Conservation (phyloP, 2,329 filamentous ascomycete species). For the Sodiomyces alkalinus region DNA sequence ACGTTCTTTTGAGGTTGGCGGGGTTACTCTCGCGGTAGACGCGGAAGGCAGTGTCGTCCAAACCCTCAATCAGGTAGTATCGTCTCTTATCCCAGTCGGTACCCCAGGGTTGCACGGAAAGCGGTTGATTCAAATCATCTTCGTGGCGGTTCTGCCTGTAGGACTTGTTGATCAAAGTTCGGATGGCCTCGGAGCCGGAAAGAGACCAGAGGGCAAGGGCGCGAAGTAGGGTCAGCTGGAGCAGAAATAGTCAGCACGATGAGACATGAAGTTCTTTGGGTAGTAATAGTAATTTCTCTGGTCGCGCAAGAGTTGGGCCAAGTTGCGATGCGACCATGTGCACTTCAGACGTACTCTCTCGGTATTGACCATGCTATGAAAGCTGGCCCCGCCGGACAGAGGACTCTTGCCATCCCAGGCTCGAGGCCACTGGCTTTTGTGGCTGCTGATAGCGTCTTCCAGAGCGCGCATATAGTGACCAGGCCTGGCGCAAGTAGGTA, state of each 20-base stretch:
- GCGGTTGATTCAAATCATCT: slow-evolving; percentile 64
- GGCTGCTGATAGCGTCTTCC: slow-evolving; percentile 77
- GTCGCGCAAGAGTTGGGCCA: neutral
- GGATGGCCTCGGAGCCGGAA: slow-evolving; percentile 72
- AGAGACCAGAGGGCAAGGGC: slow-evolving; percentile 80
- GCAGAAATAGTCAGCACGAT: slow-evolving; percentile 3
- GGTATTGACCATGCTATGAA: slow-evolving; percentile 66
- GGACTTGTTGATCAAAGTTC: slow-evolving; percentile 65
- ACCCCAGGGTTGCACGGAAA: slow-evolving; percentile 85
- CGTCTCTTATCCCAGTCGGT: slow-evolving; percentile 78
- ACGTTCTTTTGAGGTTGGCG: slow-evolving; percentile 57
- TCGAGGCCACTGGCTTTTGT: slow-evolving; percentile 77
- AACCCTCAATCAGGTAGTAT: slow-evolving; percentile 87
- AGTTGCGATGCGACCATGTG: neutral
- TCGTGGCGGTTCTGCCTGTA: slow-evolving; percentile 83
- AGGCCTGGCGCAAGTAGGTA: slow-evolving; percentile 49
- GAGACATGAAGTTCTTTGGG: too few species aligned
- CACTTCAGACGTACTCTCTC: slow-evolving; percentile 62
- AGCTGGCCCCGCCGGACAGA: slow-evolving; percentile 63
- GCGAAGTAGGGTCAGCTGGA: slow-evolving; percentile 66
- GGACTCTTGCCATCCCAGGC: slow-evolving; percentile 76
- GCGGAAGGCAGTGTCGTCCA: slow-evolving; percentile 86
- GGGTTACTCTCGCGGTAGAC: slow-evolving; percentile 90
- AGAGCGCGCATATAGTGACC: slow-evolving; percentile 87
- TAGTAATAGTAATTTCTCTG: too few species aligned